Evolutionary conservation across 2,329 filamentous ascomycete species (phyloP), one percentile per base, ranked within the genome.

Genomic region (Cryoendolithus antarcticus): DNA sequence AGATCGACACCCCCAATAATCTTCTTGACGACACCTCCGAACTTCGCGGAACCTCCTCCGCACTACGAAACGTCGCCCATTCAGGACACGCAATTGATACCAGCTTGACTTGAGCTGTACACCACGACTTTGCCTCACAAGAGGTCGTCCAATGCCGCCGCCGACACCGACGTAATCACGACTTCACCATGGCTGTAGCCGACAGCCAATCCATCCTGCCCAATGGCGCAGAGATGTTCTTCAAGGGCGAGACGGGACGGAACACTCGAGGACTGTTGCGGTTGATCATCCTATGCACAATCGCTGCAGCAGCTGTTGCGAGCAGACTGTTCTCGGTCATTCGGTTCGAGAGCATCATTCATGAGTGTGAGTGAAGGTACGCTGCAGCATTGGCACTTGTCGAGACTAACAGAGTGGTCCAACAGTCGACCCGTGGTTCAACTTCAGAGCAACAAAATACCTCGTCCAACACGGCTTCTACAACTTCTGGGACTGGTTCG

Each of bases 401-500:
- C 24, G 24, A 27, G 24, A 27, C 24, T 27, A 4, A 27, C 24
- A 6, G 4, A 33, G 15, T 12, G 37, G 57, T 33, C 59, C 32
- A 30, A 42, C 45, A 98, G 89, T 98, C 67, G 91, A 98, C 66
- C 91, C 91, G 29, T 98, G 91, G 91, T 98, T 98, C 71, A 98
- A 98, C 67, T 98, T 98, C 67, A 76, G 91, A 64, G 91, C 91
- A 50, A 96, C 91, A 41, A 96, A 96, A 66, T 96, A 98, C 59
- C 76, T 98, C 40, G 85, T 98, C 40, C 77, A 89, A 59, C 77
- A 98, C 78, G 91, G 91, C 55, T 96, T 98, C 69, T 93, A 94
- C 65, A 86, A 83, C 63, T 98, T 98, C 62, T 98, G 91, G 91
- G 89, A 98, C 63, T 98, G 91, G 91, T 98, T 98, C 59, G 91